phyloP scores from a whole-genome alignment of 768 basidiomycete species.

The Leucocoprinus leucothites region DNA sequence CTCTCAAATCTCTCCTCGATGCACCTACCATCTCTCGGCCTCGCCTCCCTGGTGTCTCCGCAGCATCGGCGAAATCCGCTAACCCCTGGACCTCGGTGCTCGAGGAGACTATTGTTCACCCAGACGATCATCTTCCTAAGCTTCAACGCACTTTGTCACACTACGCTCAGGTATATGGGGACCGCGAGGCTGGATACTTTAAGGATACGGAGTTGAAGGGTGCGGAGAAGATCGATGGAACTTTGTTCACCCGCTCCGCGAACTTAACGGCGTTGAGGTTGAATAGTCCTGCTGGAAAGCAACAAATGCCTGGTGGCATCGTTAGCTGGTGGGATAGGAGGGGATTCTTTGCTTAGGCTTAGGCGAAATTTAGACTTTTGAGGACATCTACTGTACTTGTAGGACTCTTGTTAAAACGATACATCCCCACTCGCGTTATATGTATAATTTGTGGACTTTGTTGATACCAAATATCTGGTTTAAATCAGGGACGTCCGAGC shows the following conservation, averaged over 20 bases:
- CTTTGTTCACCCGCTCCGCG: constrained; percentile 54
- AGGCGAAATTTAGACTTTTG: background rate
- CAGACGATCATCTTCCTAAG: constrained; percentile 50
- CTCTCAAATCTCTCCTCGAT: constrained; percentile 2
- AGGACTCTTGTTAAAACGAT: too few relatives aligned
- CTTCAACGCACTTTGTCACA: constrained; percentile 32
- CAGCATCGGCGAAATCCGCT: constrained; percentile 28
- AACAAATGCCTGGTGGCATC: background rate
- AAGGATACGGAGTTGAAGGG: constrained; percentile 37
- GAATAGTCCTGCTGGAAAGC: background rate
- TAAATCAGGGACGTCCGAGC: too few relatives aligned
- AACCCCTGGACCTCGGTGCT: constrained; percentile 62
- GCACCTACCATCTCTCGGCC: background rate
- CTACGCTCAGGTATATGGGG: constrained; percentile 17
- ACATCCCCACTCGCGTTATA: too few relatives aligned
- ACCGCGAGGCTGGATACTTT: constrained; percentile 10
- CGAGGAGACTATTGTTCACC: constrained; percentile 49
- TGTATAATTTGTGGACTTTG: too few relatives aligned
- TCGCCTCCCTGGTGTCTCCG: background rate
- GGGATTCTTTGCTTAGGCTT: background rate
- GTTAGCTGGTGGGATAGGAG: constrained; percentile 3
- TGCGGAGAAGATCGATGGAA: constrained; percentile 49
- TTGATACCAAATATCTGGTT: too few relatives aligned
- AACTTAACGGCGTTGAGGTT: constrained; percentile 41
- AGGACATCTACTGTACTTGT: too few relatives aligned